These are phyloP conservation scores for Artemisia princeps DNA, from an alignment of 140 eudicot genomes.

Conservation along the genomic window DNA sequence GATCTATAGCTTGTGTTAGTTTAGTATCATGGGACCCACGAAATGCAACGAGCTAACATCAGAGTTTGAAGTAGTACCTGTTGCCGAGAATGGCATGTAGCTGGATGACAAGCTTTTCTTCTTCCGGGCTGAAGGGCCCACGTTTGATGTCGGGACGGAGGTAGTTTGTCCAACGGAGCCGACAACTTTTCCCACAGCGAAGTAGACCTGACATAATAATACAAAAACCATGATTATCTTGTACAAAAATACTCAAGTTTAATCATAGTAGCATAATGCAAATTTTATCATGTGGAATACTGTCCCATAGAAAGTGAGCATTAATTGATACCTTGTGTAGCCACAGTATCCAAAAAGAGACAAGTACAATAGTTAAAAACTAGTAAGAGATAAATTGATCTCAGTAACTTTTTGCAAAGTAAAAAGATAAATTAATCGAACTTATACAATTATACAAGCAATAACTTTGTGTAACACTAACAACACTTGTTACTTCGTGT, in stretches of 20 bases:
- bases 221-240: constrained; percentile 10
- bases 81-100: constrained; percentile 93
- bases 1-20: not conserved
- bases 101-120: constrained; percentile 87
- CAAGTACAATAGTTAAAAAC: no score
- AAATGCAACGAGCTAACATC: not conserved
- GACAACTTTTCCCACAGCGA: constrained; percentile 95
- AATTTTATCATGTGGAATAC: not conserved
- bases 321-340: not conserved
- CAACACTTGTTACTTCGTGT: no score
- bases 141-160: constrained; percentile 97
- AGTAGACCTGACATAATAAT: constrained; percentile 51
- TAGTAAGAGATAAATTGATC: no score
- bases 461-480: no score
- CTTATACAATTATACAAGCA: no score
- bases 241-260: not conserved
- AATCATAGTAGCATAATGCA: not conserved
- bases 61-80: constrained; percentile 37
- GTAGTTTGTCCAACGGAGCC: constrained; percentile 93
- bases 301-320: not conserved
- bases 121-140: constrained; percentile 84
- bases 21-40: not conserved
- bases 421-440: no score
- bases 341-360: no score
- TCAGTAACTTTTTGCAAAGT: no score